Base-by-base conservation (phyloP, 2,329 filamentous ascomycete species). In the Ilyonectria mors-panacis region DNA sequence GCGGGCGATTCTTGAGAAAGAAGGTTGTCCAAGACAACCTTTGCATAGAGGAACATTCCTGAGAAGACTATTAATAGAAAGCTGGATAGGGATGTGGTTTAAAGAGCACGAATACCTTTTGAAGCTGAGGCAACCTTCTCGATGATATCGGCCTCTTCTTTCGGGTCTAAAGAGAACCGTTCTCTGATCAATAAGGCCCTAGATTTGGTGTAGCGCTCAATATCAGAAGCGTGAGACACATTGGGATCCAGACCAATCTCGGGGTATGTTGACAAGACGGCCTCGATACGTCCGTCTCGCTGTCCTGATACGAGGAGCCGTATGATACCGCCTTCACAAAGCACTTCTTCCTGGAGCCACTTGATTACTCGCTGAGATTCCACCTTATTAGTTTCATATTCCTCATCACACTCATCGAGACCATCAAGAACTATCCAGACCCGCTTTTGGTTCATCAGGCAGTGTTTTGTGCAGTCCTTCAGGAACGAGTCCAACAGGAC, bases 391-490 rank as follows among this genome's bases (percentile, higher is more conserved):
- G 80, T 68, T 56, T 82, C 77, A 2, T 74, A 61, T 6, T 81
- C 77, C 6, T 55, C 9, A 6, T 74, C 70, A 28, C 74, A 78
- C 59, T 78, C 74, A n/a, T 78, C 74, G 0, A 77, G 53, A 0
- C 74, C 73, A 64, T 85, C 82, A 26, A 85, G 66, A 0, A 84
- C 74, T 6, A 85, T 63, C 26, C 47, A 50, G 23, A n/a, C 47
- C 28, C 47, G 15, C 13, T 50, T 50, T n/a, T 50, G 47, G 15
- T 12, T 50, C 23, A 50, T 50, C 12, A 50, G n/a, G 17, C 45
- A 50, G 23, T 28, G 23, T 13, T n/a, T 30, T 17, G 23, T 23
- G 23, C 45, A 50, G 5, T n/a, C 45, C 28, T 28, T 28, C 21
- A 50, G 45, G 28, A 50, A 50, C 4, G 45, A 10, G 12, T 23